A percentile compares a stretch with the other conserved stretches of the same genome.
Evolutionary conservation across 1,284 basidiomycete genomes (phyloP).

Genomic region (Leccinum subspadiceum): DNA sequence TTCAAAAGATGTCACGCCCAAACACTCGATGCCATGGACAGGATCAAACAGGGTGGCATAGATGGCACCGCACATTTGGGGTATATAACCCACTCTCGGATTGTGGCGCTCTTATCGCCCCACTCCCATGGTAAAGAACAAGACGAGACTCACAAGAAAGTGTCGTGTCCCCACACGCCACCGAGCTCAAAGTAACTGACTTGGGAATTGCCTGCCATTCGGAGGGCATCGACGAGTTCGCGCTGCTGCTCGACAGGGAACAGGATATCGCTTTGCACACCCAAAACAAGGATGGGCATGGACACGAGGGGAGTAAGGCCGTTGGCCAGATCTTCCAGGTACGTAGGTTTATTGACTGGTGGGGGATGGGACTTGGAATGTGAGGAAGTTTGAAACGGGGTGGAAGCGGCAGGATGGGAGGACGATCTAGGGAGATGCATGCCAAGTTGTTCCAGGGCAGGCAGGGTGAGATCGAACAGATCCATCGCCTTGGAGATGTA

Average conservation of each 20-base stretch:
- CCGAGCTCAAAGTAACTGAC: conserved; percentile 98
- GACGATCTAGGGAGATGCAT: conserved; percentile 36
- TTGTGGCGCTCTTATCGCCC: neutral
- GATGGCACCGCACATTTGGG: neutral
- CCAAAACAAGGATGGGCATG: conserved; percentile 86
- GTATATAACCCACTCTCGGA: conserved; percentile 9
- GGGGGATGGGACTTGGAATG: conserved; percentile 72
- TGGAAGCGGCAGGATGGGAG: conserved; percentile 24
- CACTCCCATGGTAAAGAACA: neutral
- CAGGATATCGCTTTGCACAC: conserved; percentile 95
- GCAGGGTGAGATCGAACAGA: conserved; percentile 91
- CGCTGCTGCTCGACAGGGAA: conserved; percentile 98
- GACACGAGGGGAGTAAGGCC: conserved; percentile 77
- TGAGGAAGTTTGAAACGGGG: conserved; percentile 40
- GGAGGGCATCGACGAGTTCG: conserved; percentile 90
- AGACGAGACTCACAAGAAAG: conserved; percentile 69
- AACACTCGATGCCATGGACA: neutral
- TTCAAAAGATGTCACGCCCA: neutral
- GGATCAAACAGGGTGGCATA: conserved; percentile 14
- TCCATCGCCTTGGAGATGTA: conserved; percentile 99
- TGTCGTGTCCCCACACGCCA: conserved; percentile 98
- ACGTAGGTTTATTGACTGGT: conserved; percentile 64
- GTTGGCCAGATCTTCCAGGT: conserved; percentile 80
- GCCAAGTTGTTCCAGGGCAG: conserved; percentile 72
- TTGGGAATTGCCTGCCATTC: conserved; percentile 81